Base-by-base conservation (phyloP, 345 rosid species). In the Carallia brachiata region DNA sequence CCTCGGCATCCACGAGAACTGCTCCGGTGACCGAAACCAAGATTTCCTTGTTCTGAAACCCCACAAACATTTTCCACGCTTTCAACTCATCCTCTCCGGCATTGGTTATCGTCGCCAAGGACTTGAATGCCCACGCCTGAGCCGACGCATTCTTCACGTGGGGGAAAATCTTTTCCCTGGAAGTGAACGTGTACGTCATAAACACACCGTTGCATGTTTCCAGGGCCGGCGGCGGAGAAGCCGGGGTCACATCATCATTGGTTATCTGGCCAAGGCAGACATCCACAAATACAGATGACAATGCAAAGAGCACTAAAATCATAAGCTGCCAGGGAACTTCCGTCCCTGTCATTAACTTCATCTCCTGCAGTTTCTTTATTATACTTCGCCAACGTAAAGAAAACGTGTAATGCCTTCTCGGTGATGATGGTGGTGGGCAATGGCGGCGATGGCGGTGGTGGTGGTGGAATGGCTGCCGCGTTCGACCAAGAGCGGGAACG, bases 81-180 rank as follows among this genome's bases (percentile, higher is more conserved):
- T 84, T 87, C 0, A 95, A 66, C 75, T 89, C 96, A 10, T 83
- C 89, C 7, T n/a, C 36, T 3, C 91, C 99, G 0, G 84, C 52
- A 61, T 95, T 95, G 23, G 84, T 63, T 19, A 95, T 80, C 9
- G 84, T 72, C 27, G 93, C 87, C 27, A 69, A 52, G 23, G 96
- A 70, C 68, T 84, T 84, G 67, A 95, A 95, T 36, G 96, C 87
- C 99, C 99, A 95, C 0, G 99, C 77, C 72, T 95, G 98, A 0
- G 97, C 96, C 6, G 87, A 74, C 36, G 82, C 89, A 65, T 95
- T 92, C 77, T 92, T 95, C 1, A 90, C 70, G 44, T 68, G 79
- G 0, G 99, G 99, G 61, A 74, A 88, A 62, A 77, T 86, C 73
- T 84, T 82, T 52, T 73, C 83, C 5, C 99, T 78, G 13, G 85